These are phyloP conservation scores for Serendipita sp. DNA, from an alignment of 768 basidiomycete genomes.

Conservation along the genomic window DNA sequence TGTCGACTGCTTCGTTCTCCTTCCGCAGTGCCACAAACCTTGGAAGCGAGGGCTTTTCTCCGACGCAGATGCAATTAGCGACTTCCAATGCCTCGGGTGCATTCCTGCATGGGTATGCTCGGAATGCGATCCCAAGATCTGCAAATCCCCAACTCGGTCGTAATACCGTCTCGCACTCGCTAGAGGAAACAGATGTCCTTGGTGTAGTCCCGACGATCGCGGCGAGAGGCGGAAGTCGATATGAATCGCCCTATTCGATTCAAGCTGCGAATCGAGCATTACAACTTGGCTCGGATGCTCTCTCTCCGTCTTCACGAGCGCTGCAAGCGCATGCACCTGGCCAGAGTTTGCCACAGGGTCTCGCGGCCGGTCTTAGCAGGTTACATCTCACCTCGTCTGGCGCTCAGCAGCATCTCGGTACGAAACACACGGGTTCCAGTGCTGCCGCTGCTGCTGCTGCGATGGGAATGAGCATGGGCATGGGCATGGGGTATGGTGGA, in stretches of 20 bases:
- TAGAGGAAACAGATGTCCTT: conserved; percentile 17
- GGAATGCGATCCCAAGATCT: conserved; percentile 12
- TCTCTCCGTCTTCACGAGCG: conserved; percentile 53
- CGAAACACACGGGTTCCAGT: neutral
- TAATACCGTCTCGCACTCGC: neutral
- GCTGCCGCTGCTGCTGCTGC: neutral
- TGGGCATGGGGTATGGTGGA: conserved; percentile 7
- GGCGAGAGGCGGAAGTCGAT: conserved; percentile 15
- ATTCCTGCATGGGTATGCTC: conserved; percentile 53
- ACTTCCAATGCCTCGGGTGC: conserved; percentile 73
- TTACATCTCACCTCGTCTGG: conserved; percentile 53
- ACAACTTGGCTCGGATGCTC: conserved; percentile 17
- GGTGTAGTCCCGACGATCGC: conserved; percentile 16
- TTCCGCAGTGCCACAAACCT: conserved; percentile 31
- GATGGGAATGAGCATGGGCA: conserved; percentile 1
- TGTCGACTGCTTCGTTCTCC: conserved; percentile 18
- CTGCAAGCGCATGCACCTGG: conserved; percentile 80
- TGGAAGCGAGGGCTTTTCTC: conserved; percentile 18
- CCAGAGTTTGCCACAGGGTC: conserved; percentile 78
- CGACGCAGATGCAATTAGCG: conserved; percentile 29
- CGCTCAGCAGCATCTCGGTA: conserved; percentile 2
- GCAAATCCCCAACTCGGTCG: neutral
- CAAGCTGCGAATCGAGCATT: conserved; percentile 13
- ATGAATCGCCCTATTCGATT: conserved; percentile 15
- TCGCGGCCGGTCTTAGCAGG: conserved; percentile 80